Evolutionary conservation across 345 rosid species (phyloP), one percentile per base, ranked within the genome.

Genomic region (Camelina hispida): DNA sequence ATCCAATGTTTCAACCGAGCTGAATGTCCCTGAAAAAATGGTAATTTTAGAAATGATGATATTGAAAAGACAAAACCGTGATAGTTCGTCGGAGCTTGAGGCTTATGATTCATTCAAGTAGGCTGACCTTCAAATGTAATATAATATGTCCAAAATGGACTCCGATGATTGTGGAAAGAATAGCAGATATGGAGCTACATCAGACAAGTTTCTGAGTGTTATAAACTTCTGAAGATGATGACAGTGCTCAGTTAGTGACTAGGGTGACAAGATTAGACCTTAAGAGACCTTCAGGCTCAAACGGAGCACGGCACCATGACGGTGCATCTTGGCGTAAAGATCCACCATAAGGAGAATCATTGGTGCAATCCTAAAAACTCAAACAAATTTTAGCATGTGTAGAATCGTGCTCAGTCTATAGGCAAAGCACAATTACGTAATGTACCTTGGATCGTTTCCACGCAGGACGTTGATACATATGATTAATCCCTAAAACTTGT

Each of bases 231-330:
- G 15, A 59, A 59, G 14, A 67, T 2, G 52, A 66, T 66, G 42
- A 17, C 42, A 57, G 46, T 50, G 15, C 5, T 62, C 4, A 0
- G 37, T 68, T 23, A 40, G 53, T 68, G n/a, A 34, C 9, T 48
- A 4, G 4, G 58, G 37, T 32, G 47, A 50, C 22, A 75, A 59
- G 22, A 68, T 66, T 42, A 67, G 52, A 91, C 97, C 97, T 92
- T 62, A 92, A 69, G 71, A 88, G 69, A 71, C 98, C 97, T 81
- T 94, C 98, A 62, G 98, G 98, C 79, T 91, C 98, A 62, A 91
- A 91, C 32, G 98, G 95, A 47, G 97, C 93, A 71, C 59, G 80
- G 65, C 97, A 94, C 98, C 97, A 91, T 8, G 95, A 80, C 13
- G 97, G 91, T 80, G 96, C 96, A 73, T 77, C 83, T 58, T 37